Evolutionary conservation across 2,329 filamentous ascomycete genomes (phyloP).

Genomic region (Fusarium austroafricanum): DNA sequence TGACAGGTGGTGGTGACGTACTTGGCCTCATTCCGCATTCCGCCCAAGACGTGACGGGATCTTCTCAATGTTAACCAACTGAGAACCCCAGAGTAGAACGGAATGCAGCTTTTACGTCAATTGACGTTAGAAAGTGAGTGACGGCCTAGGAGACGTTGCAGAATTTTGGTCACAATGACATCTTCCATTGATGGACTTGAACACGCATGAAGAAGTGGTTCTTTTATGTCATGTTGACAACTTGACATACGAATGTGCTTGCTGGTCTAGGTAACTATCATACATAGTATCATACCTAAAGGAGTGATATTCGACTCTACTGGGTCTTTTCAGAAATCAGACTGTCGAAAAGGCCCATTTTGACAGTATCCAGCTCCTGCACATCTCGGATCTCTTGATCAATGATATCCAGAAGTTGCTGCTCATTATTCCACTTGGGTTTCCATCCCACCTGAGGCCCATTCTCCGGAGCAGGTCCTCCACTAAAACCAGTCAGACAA

Average conservation of each 20-base stretch:
- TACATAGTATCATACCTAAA: not conserved
- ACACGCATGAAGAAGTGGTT: no score
- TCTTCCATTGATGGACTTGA: not conserved
- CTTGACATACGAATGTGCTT: no score
- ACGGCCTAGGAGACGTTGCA: not conserved
- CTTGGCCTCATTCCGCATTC: not conserved
- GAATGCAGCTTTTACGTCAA: not conserved
- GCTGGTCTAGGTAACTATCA: no score
- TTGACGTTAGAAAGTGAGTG: not conserved
- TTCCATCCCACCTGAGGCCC: conserved; percentile 24
- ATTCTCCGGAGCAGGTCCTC: conserved; percentile 7
- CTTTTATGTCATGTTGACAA: not conserved
- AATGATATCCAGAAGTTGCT: conserved; percentile 6
- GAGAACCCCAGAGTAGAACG: not conserved
- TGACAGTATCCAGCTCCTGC: conserved; percentile 27
- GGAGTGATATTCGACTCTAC: not conserved
- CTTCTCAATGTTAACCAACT: not conserved
- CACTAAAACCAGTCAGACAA: conserved; percentile 5
- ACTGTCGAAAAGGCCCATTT: conserved; percentile 22
- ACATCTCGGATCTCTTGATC: conserved; percentile 25
- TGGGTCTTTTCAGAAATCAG: not conserved
- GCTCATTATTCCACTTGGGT: conserved; percentile 18
- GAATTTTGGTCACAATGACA: not conserved
- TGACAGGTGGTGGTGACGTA: conserved; percentile 4
- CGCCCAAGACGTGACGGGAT: not conserved